Conservation (phyloP, 352 stramenopile species). For the Globisporangium cystogenes region DNA sequence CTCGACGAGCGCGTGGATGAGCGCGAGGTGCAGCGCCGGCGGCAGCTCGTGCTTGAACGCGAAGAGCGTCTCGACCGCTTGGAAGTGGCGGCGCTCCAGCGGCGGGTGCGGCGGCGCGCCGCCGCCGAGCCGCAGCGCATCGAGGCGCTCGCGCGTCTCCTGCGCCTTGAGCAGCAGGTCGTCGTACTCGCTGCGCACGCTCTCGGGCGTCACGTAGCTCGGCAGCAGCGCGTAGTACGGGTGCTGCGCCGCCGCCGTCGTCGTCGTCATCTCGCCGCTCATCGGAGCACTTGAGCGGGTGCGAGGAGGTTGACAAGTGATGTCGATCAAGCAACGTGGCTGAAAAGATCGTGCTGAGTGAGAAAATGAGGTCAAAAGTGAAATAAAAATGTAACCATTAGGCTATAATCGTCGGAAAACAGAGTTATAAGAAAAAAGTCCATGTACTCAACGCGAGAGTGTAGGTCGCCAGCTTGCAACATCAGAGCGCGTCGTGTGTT, state of each 20-base stretch:
- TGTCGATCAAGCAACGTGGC: too few species aligned
- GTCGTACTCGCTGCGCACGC: slow-evolving; percentile 24
- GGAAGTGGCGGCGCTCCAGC: slow-evolving; percentile 37
- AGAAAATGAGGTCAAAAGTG: too few species aligned
- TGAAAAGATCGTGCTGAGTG: too few species aligned
- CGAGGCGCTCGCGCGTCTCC: slow-evolving; percentile 34
- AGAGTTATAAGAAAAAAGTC: too few species aligned
- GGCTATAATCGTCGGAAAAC: too few species aligned
- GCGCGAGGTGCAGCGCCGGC: slow-evolving; percentile 23
- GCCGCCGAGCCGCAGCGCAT: slow-evolving; percentile 15
- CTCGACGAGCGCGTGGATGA: slow-evolving; percentile 43
- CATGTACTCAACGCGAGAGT: too few species aligned
- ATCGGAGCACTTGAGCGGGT: neutral
- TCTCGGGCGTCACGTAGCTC: slow-evolving; percentile 44
- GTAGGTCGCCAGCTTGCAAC: too few species aligned
- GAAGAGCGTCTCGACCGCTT: slow-evolving; percentile 47
- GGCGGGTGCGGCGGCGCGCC: neutral
- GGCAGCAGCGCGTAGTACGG: slow-evolving; percentile 57
- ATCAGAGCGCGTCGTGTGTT: too few species aligned
- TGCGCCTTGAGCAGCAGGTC: slow-evolving; percentile 39
- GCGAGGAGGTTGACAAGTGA: too few species aligned
- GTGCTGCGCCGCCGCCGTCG: slow-evolving; percentile 14
- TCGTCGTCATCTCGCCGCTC: slow-evolving; percentile 6
- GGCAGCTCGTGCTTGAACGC: slow-evolving; percentile 62
- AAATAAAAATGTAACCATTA: too few species aligned